These are phyloP conservation scores for Oryza rufipogon DNA, from an alignment of 176 grass and related monocot species.

Conservation along the genomic window DNA sequence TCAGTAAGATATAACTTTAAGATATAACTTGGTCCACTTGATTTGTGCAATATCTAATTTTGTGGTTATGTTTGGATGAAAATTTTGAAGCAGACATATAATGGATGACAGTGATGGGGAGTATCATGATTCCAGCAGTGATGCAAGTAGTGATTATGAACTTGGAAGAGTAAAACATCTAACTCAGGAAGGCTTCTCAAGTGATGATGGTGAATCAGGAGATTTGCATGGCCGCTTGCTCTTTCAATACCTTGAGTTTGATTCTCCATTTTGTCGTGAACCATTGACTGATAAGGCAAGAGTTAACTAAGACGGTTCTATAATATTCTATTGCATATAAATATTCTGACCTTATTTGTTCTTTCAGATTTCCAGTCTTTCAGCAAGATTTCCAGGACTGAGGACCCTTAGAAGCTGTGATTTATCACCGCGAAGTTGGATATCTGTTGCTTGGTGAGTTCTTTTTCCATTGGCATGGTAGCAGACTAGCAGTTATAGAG, in stretches of 20 bases:
- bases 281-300: slow-evolving; percentile 62
- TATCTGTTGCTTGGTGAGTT: slow-evolving; percentile 56
- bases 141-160: slow-evolving; percentile 50
- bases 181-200: slow-evolving; percentile 46
- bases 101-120: slow-evolving; percentile 46
- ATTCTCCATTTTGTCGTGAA: slow-evolving; percentile 59
- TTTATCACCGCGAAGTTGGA: slow-evolving; percentile 55
- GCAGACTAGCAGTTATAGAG: not conserved
- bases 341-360: slow-evolving; percentile 22
- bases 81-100: slow-evolving; percentile 37
- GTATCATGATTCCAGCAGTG: slow-evolving; percentile 55
- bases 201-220: slow-evolving; percentile 52
- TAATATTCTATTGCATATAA: not conserved
- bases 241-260: slow-evolving; percentile 55
- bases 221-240: slow-evolving; percentile 43
- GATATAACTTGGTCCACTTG: not conserved
- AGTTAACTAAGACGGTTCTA: not conserved
- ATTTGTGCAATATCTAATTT: slow-evolving; percentile 9
- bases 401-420: slow-evolving; percentile 52
- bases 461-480: not conserved
- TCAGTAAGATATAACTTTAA: not conserved
- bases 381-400: slow-evolving; percentile 47
- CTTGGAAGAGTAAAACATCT: slow-evolving; percentile 43
- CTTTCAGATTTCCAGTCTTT: slow-evolving; percentile 51
- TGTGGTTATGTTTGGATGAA: slow-evolving; percentile 10